Base-by-base conservation (phyloP, 352 stramenopile species). In the Phytopythium boreale region DNA sequence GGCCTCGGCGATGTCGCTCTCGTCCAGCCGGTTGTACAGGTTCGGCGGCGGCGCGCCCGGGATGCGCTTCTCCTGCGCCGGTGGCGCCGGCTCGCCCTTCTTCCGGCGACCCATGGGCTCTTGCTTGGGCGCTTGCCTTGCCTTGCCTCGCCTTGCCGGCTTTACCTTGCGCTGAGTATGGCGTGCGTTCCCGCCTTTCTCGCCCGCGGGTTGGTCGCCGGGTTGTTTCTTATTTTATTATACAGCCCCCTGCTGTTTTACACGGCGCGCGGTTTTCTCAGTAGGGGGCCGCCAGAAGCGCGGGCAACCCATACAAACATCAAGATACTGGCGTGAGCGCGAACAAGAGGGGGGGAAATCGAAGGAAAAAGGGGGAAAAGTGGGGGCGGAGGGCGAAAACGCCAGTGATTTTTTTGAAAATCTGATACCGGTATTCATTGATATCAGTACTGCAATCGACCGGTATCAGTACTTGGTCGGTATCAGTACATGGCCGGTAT, bases 1-100 rank as follows among this genome's bases (percentile, higher is more conserved):
- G 12, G 82, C 82, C 34, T 88, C 77, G 19, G 55, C 41, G 41
- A 89, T 56, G 66, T 93, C 84, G 37, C 66, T 76, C 36, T 79
- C 70, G 59, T 93, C 84, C 59, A 93, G 64, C 0, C 81, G 84
- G 53, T 80, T 89, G 73, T 75, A 90, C 39, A 80, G 22, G 41
- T 61, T 64, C 14, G 59, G 46, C 44, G 20, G 20, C 46, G 59
- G 59, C 59, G 46, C 49, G 46, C 46, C 46, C 19, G 47, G 46
- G 46, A 64, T 57, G 47, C 46, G 46, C 29, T 50, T 46, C 34
- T 58, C 44, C 46, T 49, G 27, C 46, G 43, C 3, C 46, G 29
- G 37, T 34, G 59, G 20, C 44, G 36, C 46, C 59, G 20, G 22
- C 11, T 56, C 59, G 44, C 29, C 31, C 59, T 64, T 64, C 44